Evolutionary conservation across 139 green algal species (phyloP).

Genomic region (Coccomyxa sp.): DNA sequence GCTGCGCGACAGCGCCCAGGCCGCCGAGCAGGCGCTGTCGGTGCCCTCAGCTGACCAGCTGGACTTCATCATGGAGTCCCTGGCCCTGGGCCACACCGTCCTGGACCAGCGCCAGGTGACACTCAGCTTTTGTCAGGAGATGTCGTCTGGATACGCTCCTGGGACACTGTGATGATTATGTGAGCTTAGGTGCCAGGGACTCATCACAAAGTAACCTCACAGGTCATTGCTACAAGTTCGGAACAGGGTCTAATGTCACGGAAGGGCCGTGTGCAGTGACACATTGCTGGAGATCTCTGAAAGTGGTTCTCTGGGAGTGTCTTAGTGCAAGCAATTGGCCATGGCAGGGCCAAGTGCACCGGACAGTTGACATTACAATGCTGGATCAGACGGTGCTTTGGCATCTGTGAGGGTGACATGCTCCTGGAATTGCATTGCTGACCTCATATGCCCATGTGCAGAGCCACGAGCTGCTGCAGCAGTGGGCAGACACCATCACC

Average conservation of each 20-base stretch:
- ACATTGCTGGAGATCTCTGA: background rate
- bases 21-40: conserved; percentile 65
- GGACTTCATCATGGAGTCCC: conserved; percentile 97
- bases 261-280: background rate
- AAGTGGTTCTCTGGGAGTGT: no score
- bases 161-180: no score
- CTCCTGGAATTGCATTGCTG: background rate
- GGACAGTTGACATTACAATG: no score
- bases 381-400: background rate
- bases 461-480: conserved; percentile 52
- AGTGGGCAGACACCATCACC: conserved; percentile 67
- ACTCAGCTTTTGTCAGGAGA: background rate
- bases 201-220: no score
- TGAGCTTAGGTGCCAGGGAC: no score
- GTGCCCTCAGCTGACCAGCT: conserved; percentile 88
- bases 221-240: background rate
- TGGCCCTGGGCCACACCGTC: conserved; percentile 89
- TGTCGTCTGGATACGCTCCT: no score
- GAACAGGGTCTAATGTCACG: background rate
- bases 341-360: no score
- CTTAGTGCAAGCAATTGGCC: no score
- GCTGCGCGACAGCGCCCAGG: conserved; percentile 83
- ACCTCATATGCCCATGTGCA: conserved; percentile 16
- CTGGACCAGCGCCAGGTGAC: conserved; percentile 58
- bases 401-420: background rate